phyloP scores from a whole-genome alignment of 169 alveolate species.

The Plasmodium reichenowi region DNA sequence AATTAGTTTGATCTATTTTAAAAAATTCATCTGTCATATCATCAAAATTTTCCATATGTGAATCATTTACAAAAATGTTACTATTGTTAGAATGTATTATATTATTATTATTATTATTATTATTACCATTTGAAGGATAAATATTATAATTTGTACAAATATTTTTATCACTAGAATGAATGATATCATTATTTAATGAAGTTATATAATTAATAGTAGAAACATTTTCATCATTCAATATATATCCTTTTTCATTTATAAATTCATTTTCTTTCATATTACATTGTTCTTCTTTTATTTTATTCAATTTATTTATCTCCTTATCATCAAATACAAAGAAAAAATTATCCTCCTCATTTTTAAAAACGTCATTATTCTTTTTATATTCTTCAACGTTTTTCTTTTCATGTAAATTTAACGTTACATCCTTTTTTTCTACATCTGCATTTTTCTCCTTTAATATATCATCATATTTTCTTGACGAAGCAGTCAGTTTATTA shows the following conservation, averaged over 20 bases:
- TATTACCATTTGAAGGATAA: no score
- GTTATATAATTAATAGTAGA: background rate
- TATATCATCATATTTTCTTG: constrained; percentile 11
- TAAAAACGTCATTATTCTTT: no score
- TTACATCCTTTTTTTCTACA: background rate
- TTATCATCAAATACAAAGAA: constrained; percentile 30
- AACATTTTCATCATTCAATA: background rate
- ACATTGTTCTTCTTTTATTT: constrained; percentile 1
- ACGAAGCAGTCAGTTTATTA: constrained; percentile 20
- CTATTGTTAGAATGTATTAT: background rate
- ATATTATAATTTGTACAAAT: background rate
- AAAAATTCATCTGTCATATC: constrained; percentile 40
- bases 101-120: no score
- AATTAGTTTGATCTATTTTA: constrained; percentile 57
- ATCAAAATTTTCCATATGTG: constrained; percentile 12
- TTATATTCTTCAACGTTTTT: constrained; percentile 6
- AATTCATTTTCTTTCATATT: background rate
- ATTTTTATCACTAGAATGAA: background rate
- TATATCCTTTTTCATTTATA: background rate
- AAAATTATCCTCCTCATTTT: constrained; percentile 28
- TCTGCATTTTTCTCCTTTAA: constrained; percentile 2
- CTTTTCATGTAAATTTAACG: background rate
- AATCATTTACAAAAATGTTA: background rate
- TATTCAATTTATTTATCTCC: background rate
- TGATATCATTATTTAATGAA: background rate